Conservation (phyloP, 73 alveolate species). For the Paramecium bursaria region DNA sequence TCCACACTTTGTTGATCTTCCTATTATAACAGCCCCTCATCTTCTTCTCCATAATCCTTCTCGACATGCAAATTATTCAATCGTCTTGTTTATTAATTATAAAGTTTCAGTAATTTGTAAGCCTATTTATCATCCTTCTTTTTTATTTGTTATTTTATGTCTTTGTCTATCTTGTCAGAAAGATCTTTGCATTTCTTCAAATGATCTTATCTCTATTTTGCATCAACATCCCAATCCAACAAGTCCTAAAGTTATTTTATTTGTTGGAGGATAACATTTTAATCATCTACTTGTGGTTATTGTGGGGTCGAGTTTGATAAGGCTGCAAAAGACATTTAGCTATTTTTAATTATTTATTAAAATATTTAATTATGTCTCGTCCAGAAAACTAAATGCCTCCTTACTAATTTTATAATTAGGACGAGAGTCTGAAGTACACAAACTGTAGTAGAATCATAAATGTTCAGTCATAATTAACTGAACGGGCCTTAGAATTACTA, state of each 20-base stretch:
- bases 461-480: constrained; percentile 68
- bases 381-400: too few species aligned
- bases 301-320: too few species aligned
- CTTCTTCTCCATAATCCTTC: constrained; percentile 27
- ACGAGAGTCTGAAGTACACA: constrained; percentile 70
- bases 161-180: constrained; percentile 20
- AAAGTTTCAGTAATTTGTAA: constrained; percentile 14
- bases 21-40: constrained; percentile 9
- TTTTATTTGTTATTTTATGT: constrained; percentile 8
- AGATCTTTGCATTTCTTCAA: constrained; percentile 7
- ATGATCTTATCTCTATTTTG: constrained; percentile 1
- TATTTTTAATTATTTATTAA: too few species aligned
- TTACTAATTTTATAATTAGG: constrained; percentile 58
- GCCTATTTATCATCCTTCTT: constrained; percentile 22
- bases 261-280: too few species aligned
- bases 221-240: constrained; percentile 30
- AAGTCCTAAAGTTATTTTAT: not conserved
- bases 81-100: not conserved
- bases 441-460: constrained; percentile 67
- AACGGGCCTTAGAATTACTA: constrained; percentile 89
- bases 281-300: too few species aligned
- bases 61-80: not conserved
- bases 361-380: too few species aligned
- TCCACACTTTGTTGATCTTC: constrained; percentile 17
- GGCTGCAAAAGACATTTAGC: too few species aligned